Conservation (phyloP, 768 basidiomycete species). For the Lactarius sp. region DNA sequence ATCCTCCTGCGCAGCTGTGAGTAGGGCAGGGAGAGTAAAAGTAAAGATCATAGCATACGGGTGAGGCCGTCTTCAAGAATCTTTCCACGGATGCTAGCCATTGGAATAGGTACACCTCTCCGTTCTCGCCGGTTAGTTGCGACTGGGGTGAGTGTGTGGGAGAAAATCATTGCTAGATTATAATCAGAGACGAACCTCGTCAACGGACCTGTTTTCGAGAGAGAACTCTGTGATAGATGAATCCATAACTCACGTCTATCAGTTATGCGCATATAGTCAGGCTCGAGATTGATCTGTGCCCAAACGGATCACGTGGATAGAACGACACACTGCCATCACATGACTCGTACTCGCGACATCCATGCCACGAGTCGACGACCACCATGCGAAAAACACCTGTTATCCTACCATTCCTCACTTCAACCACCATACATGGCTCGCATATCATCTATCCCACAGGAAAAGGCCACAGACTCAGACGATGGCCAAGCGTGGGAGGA, state of each 20-base stretch:
- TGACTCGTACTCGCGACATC: not conserved
- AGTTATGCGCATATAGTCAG: not conserved
- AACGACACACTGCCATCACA: no score
- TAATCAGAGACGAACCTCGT: slow-evolving; percentile 16
- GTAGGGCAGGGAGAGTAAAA: not conserved
- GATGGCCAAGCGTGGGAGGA: slow-evolving; percentile 17
- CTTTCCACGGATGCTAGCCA: slow-evolving; percentile 72
- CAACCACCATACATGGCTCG: slow-evolving; percentile 10
- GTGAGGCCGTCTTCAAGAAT: slow-evolving; percentile 43
- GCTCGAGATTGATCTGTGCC: not conserved
- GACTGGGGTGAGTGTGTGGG: slow-evolving; percentile 38
- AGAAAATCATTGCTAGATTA: not conserved
- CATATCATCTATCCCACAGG: not conserved
- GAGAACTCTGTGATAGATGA: slow-evolving; percentile 15
- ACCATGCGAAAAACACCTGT: not conserved
- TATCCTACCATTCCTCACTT: not conserved
- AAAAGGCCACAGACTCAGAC: not conserved
- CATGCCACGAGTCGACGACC: not conserved
- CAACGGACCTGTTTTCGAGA: slow-evolving; percentile 21
- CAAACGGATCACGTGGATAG: slow-evolving; percentile 6
- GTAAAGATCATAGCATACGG: slow-evolving; percentile 41
- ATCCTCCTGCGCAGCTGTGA: slow-evolving; percentile 44
- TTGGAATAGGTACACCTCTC: slow-evolving; percentile 78
- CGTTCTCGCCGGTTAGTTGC: slow-evolving; percentile 66
- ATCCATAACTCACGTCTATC: slow-evolving; percentile 9